phyloP scores from a whole-genome alignment of 306 rosid genomes.

The Glycine latifolia region DNA sequence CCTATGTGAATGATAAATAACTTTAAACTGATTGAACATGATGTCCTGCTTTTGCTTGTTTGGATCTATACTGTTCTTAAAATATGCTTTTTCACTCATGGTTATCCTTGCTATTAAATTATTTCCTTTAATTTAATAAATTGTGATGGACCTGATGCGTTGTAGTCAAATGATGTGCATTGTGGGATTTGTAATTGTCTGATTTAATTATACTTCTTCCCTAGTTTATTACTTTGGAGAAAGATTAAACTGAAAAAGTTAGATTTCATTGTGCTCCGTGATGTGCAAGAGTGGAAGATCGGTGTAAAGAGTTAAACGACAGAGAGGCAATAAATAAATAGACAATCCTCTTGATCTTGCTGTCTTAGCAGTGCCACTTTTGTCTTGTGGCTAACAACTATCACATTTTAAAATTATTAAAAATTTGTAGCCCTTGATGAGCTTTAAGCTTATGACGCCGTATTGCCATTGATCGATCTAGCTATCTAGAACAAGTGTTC shows the following conservation, averaged over 20 bases:
- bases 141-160: constrained; percentile 50
- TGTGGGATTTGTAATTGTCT: constrained; percentile 40
- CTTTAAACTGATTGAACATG: constrained; percentile 41
- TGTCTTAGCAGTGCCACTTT: constrained; percentile 55
- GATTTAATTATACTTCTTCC: constrained; percentile 38
- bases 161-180: constrained; percentile 48
- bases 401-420: constrained; percentile 39
- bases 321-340: constrained; percentile 32
- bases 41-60: constrained; percentile 49
- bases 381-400: constrained; percentile 50
- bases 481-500: constrained; percentile 28
- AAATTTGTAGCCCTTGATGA: constrained; percentile 39
- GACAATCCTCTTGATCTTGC: constrained; percentile 64
- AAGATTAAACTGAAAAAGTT: constrained; percentile 51
- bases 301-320: constrained; percentile 49
- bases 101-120: constrained; percentile 35
- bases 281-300: constrained; percentile 51
- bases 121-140: constrained; percentile 3
- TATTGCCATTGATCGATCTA: constrained; percentile 25
- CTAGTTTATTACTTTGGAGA: constrained; percentile 38
- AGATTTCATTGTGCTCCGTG: constrained; percentile 68
- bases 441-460: constrained; percentile 34
- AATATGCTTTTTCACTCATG: constrained; percentile 37
- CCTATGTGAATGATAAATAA: constrained; percentile 37
- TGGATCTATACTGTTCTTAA: constrained; percentile 47